Conservation (phyloP, 2,329 filamentous ascomycete genomes). For the Colletotrichum endophyticum region DNA sequence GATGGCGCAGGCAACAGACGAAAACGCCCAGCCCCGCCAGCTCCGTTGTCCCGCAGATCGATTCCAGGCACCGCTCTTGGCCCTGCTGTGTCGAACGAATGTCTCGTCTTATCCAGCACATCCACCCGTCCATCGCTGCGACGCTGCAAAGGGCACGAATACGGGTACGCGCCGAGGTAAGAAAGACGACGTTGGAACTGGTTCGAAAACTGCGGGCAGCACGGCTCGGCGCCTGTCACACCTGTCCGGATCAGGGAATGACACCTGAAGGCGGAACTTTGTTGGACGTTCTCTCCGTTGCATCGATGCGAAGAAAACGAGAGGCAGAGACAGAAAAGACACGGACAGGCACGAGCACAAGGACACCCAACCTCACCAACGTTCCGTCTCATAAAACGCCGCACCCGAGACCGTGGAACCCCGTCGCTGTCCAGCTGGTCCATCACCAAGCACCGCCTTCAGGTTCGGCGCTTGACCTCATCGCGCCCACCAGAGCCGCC, state of each 20-base stretch:
- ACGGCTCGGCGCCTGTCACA: not conserved
- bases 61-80: slow-evolving; percentile 17
- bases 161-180: not conserved
- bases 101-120: not conserved
- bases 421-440: not conserved
- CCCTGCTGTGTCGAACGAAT: not conserved
- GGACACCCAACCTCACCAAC: not conserved
- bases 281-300: not conserved
- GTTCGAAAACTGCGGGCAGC: not conserved
- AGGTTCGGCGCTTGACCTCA: slow-evolving; percentile 9
- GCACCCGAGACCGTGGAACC: slow-evolving; percentile 4
- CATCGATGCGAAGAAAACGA: not conserved
- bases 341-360: not conserved
- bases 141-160: not conserved
- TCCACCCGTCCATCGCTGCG: not conserved
- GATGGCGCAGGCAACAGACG: not conserved
- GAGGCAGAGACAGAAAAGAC: not conserved
- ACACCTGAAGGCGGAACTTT: not conserved
- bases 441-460: not conserved
- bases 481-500: not conserved
- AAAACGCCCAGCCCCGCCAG: not conserved
- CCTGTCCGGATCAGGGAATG: not conserved
- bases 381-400: slow-evolving; percentile 10
- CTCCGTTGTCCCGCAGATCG: slow-evolving; percentile 1
- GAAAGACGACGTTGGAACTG: not conserved